phyloP scores from a whole-genome alignment of 1,284 basidiomycete species.

The Sporisorium sorghi region DNA sequence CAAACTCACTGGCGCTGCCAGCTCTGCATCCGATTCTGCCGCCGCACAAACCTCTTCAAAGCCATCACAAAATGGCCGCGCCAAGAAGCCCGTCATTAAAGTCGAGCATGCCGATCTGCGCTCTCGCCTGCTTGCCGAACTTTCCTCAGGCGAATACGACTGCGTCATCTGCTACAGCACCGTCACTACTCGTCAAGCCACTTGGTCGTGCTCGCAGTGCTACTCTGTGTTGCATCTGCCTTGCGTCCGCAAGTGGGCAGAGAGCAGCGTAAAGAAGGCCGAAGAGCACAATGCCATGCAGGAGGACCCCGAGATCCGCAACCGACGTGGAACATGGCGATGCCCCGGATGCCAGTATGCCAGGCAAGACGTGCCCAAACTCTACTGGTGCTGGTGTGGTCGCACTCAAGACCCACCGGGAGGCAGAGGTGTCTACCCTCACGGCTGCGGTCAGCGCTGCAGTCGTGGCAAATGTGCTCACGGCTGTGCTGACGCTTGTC shows the following conservation, averaged over 20 bases:
- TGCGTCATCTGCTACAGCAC: conserved; percentile 67
- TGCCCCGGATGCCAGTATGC: conserved; percentile 67
- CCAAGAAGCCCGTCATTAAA: conserved; percentile 39
- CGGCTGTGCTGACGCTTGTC: conserved; percentile 63
- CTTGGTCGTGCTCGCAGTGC: conserved; percentile 67
- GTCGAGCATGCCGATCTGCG: conserved; percentile 64
- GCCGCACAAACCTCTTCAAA: conserved; percentile 7
- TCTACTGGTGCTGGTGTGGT: conserved; percentile 67
- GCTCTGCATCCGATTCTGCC: neutral
- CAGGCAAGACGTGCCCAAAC: conserved; percentile 58
- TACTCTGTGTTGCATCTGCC: conserved; percentile 63
- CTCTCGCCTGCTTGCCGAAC: conserved; percentile 61
- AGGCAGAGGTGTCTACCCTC: conserved; percentile 51
- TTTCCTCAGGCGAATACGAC: conserved; percentile 64
- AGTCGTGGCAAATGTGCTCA: conserved; percentile 60
- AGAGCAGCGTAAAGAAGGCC: conserved; percentile 62
- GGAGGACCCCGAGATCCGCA: conserved; percentile 63
- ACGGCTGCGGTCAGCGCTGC: conserved; percentile 64
- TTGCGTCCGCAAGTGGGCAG: conserved; percentile 67
- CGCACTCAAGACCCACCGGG: conserved; percentile 53
- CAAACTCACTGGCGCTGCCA: conserved; percentile 42
- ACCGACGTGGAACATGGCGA: conserved; percentile 62
- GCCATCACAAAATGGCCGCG: conserved; percentile 18
- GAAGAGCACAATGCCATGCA: conserved; percentile 67
- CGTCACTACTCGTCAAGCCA: conserved; percentile 56